Evolutionary conservation across 1,284 basidiomycete genomes (phyloP), one percentile per base, ranked within the genome.

Genomic region (Rhizoctonia solani): DNA sequence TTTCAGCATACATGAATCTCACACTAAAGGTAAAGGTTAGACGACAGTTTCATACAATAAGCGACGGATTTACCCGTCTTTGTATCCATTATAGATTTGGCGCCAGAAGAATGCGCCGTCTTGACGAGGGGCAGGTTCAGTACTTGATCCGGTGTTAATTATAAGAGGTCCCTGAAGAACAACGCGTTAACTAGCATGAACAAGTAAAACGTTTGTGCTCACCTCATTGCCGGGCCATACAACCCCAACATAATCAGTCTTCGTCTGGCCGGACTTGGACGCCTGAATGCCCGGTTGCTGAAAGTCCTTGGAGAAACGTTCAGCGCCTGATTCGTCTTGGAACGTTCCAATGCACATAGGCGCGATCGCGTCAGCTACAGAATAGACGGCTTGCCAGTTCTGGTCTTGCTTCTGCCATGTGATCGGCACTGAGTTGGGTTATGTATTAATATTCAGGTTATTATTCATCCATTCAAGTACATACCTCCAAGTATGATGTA

Each of bases 101-200:
- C 83, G 79, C 89, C 89, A 92, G 52, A 92, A 74, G 75, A 90
- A 90, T 32, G 79, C 81, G 3, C 89, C 89, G 3, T 88, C 88
- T 25, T 85, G 81, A 1, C 89, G 80, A 53, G 82, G 84, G 9
- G 56, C 56, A 4, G 44, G 29, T 37, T 67, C 85, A 67, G 82
- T 83, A 69, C 91, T 90, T 74, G 85, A 84, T 1, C 74, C 79
- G 87, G 86, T 88, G 68, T 85, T 82, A 1, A 87, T 87, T 23
- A 87, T 75, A 71, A 91, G 89, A 71, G 81, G 83, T 6, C 86
- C 87, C 87, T 90, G 66, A 13, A 52, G 54, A 42, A 13, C 39
- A 42, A 42, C 27, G 29, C 46, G 9, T 9, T 54, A 41, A 34
- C 25, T 39, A 42, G 41, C 27, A 67, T 39, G 34, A 21, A 23